Base-by-base conservation (phyloP, 2,329 filamentous ascomycete genomes). In the Fusarium nygamai region DNA sequence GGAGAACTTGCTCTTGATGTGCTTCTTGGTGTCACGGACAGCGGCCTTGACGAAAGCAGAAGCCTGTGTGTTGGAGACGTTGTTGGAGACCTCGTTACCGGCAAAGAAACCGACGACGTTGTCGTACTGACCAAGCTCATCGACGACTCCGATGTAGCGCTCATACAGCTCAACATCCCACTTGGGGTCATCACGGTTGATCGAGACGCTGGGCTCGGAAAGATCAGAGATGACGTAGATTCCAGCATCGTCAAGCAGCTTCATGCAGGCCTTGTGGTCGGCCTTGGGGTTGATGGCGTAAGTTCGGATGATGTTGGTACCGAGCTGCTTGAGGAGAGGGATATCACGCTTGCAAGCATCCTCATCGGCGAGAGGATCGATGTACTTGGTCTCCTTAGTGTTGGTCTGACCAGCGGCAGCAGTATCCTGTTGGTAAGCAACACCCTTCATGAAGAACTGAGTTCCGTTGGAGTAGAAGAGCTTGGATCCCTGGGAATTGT, bases 101-200 rank as follows among this genome's bases (percentile, higher is more conserved):
- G 95, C 96, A 83, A 99, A 98, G 92, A 98, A 99, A 79, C 96
- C 96, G 74, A 99, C 91, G 59, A 94, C 92, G 86, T 99, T 99
- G 84, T 90, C 89, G 88, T 97, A 98, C 82, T 93, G 88, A 78
- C 89, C 87, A 79, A 99, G 87, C 72, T 90, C 88, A 81, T 98
- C 95, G 69, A 99, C 86, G 70, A 99, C 96, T 38, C 85, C 85
- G 66, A 92, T 93, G 88, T 98, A 99, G 74, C 94, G 94, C 41
- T 87, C 82, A 86, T 92, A 97, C 56, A 98, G 88, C 19, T 89
- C 88, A 61, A 91, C 89, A 82, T 94, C 91, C 96, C 96, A 99
- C 71, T 87, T 80, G 24, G 96, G 93, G 75, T 88, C 84, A 81
- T 94, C 88, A 76, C 95, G 94, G 87, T 95, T 92, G 88, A 99